A percentile compares a stretch with the other conserved stretches of the same genome.
Conservation (phyloP, 352 stramenopile species). For the Thalassiosira ordinaria region DNA sequence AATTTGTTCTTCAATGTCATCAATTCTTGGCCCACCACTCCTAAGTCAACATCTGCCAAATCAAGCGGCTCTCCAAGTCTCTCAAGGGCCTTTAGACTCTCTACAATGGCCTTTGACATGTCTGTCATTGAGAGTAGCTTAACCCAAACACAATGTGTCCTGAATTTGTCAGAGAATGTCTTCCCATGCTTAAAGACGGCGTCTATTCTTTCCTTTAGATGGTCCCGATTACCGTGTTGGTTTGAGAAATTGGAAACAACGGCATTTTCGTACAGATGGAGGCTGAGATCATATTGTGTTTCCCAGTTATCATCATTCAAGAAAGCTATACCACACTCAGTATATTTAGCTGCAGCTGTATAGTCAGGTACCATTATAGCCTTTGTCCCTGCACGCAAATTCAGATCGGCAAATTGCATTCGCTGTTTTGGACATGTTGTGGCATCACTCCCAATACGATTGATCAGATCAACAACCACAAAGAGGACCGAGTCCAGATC, state of each 20-base stretch:
- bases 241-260: slow-evolving; percentile 29
- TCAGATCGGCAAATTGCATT: slow-evolving; percentile 28
- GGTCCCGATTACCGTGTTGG: background rate
- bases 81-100: slow-evolving; percentile 18
- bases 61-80: slow-evolving; percentile 30
- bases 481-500: slow-evolving; percentile 39
- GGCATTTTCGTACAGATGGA: slow-evolving; percentile 34
- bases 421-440: slow-evolving; percentile 13
- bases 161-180: slow-evolving; percentile 30
- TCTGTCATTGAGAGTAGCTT: slow-evolving; percentile 19
- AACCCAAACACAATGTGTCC: slow-evolving; percentile 26
- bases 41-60: slow-evolving; percentile 7
- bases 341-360: slow-evolving; percentile 25
- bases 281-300: slow-evolving; percentile 38
- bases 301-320: slow-evolving; percentile 37
- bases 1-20: slow-evolving; percentile 17
- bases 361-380: slow-evolving; percentile 33
- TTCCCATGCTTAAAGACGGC: slow-evolving; percentile 34
- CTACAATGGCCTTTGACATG: slow-evolving; percentile 16
- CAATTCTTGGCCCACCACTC: slow-evolving; percentile 9
- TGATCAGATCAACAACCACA: slow-evolving; percentile 45
- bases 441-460: slow-evolving; percentile 23
- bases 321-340: slow-evolving; percentile 31
- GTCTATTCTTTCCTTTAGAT: slow-evolving; percentile 19
- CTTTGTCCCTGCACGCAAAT: slow-evolving; percentile 30